Evolutionary conservation across 257 asterid genomes (phyloP).

Genomic region (Thymus quinquecostatus): DNA sequence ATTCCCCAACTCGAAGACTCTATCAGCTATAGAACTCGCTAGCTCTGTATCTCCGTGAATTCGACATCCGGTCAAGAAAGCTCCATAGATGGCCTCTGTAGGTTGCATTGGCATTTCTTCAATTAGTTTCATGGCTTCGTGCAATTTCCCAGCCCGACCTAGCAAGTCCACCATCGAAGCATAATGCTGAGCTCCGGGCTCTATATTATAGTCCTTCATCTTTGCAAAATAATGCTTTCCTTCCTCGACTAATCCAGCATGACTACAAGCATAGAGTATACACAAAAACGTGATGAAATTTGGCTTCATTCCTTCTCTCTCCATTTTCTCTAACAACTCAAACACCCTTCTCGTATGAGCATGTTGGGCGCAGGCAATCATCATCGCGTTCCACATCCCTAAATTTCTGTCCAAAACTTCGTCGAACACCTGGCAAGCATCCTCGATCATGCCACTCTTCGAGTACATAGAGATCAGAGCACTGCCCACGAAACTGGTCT

Average conservation of each 20-base stretch:
- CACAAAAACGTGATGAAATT: constrained; percentile 75
- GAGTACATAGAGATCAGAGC: constrained; percentile 79
- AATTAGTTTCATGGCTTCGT: constrained; percentile 65
- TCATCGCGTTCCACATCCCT: constrained; percentile 84
- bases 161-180: constrained; percentile 89
- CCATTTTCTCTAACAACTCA: constrained; percentile 61
- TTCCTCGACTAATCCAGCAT: constrained; percentile 67
- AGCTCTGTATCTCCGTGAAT: constrained; percentile 65
- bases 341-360: constrained; percentile 59
- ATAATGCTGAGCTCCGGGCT: constrained; percentile 80
- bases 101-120: constrained; percentile 83
- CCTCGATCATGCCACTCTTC: constrained; percentile 72
- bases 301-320: constrained; percentile 51
- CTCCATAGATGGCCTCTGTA: constrained; percentile 85
- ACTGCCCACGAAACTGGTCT: constrained; percentile 70
- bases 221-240: constrained; percentile 62
- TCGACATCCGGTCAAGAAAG: constrained; percentile 81
- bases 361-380: constrained; percentile 82
- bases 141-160: constrained; percentile 79
- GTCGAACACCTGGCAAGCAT: constrained; percentile 66
- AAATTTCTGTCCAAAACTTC: constrained; percentile 58
- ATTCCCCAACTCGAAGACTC: constrained; percentile 62
- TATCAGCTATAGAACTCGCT: constrained; percentile 81
- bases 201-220: constrained; percentile 66
- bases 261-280: constrained; percentile 80